These are phyloP conservation scores for Wickerhamomyces sp. DNA, from an alignment of 1,139 yeast genomes.

Conservation along the genomic window DNA sequence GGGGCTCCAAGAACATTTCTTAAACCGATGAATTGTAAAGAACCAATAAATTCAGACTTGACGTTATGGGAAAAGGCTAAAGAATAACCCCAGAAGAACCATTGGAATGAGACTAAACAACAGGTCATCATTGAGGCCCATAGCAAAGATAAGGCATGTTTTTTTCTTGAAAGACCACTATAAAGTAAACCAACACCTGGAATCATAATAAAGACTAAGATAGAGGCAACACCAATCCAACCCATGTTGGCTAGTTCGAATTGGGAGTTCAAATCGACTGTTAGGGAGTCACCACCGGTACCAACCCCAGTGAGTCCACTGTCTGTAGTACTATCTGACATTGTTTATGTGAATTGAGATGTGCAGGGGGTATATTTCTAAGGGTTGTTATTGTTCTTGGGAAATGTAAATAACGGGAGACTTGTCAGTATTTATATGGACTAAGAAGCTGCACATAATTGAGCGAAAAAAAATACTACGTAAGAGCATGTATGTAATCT, in stretches of 20 bases:
- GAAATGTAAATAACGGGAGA: neutral
- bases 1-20: conserved; percentile 82
- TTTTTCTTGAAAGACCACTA: conserved; percentile 87
- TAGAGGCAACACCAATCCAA: conserved; percentile 77
- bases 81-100: conserved; percentile 98
- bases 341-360: no score
- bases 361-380: neutral
- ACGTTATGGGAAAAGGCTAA: conserved; percentile 73
- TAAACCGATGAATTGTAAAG: conserved; percentile 73
- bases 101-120: conserved; percentile 78
- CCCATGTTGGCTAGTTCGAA: conserved; percentile 78
- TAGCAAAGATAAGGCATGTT: conserved; percentile 81
- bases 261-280: conserved; percentile 66
- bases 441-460: no score
- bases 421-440: no score
- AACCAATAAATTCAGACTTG: conserved; percentile 67
- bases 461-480: no score
- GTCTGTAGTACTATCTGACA: conserved; percentile 25
- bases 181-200: conserved; percentile 92
- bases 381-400: neutral
- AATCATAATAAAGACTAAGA: conserved; percentile 86
- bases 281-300: conserved; percentile 77
- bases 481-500: no score
- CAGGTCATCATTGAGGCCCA: conserved; percentile 95
- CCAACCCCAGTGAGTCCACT: conserved; percentile 47